Base-by-base conservation (phyloP, 106 monocot species). In the Triglochin maritima region DNA sequence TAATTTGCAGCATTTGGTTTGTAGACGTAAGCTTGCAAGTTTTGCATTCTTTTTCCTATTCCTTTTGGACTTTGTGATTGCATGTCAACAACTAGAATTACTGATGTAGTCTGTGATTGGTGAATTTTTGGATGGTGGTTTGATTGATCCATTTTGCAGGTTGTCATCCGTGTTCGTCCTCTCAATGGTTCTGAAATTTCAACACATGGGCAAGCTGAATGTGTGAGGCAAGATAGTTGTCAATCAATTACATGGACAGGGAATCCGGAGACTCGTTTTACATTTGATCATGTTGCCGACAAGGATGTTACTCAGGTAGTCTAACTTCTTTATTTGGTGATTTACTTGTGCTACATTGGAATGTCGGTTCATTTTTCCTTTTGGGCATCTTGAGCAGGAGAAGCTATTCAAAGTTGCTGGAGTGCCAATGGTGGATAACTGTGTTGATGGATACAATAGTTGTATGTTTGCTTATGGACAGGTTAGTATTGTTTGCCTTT, bases 391-490 rank as follows among this genome's bases (percentile, higher is more conserved):
- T 10, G 42, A 5, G 16, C 74, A 96, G 95, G 95, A 96, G 58
- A 76, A 88, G 44, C 71, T 96, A 12, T 96, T 96, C 63, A 83
- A 86, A 78, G 85, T 86, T 17, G 87, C 90, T 66, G 95, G 95
- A 57, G 78, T 96, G 56, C 90, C 88, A 14, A 96, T 96, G 95
- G 90, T 96, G 3, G 95, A 96, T 13, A 96, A 90, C 62, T 96
- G 95, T 62, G 79, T 96, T 66, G 79, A 69, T 15, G 95, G 95
- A 4, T 96, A 96, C 66, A 96, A 96, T 63, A 90, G 90, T 51
- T 96, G 95, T 60, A 90, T 96, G 83, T 96, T 96, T 86, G 95
- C 95, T 29, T 96, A 96, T 75, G 95, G 95, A 1, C 95, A 96
- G 71, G 95, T 96, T 56, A 76, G 76, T 68, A 51, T 51, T 51